Percentiles rank a stretch among this genome's conserved stretches.
Conservation (phyloP, 257 asterid genomes). For the Cruciata laevipes region DNA sequence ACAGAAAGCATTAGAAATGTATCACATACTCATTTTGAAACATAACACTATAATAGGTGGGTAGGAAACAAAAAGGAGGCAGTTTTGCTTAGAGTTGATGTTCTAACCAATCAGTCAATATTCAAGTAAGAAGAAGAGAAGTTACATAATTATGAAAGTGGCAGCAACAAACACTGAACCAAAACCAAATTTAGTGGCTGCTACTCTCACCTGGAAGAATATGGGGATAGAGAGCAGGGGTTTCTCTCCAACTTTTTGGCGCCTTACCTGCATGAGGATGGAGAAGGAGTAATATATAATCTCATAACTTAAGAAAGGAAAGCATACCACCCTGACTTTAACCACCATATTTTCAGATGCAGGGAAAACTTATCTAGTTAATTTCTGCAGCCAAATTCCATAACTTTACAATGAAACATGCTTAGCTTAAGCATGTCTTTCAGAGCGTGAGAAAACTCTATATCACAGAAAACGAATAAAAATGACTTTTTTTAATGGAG, state of each 20-base stretch:
- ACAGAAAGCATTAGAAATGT: neutral
- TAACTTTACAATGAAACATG: neutral
- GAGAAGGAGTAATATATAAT: neutral
- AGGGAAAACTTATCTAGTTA: neutral
- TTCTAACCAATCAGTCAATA: neutral
- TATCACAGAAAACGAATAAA: neutral
- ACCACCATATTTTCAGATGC: neutral
- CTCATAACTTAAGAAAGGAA: neutral
- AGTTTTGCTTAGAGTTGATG: neutral
- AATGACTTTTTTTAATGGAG: neutral
- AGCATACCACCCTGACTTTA: neutral
- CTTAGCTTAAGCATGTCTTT: neutral
- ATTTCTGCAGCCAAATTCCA: neutral
- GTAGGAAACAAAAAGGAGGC: slow-evolving; percentile 2
- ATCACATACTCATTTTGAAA: neutral
- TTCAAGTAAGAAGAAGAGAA: neutral
- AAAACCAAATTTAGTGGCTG: slow-evolving; percentile 13
- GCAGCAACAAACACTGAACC: slow-evolving; percentile 3
- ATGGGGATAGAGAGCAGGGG: slow-evolving; percentile 74
- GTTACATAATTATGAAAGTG: neutral
- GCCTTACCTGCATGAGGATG: slow-evolving; percentile 55
- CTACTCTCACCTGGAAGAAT: slow-evolving; percentile 60
- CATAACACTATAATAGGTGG: neutral
- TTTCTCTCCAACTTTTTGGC: slow-evolving; percentile 88
- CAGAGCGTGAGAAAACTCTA: neutral